A percentile compares a stretch with the other conserved stretches of the same genome.
These are phyloP conservation scores for Lipomyces sp. DNA, from an alignment of 805 yeast species.

Conservation along the genomic window DNA sequence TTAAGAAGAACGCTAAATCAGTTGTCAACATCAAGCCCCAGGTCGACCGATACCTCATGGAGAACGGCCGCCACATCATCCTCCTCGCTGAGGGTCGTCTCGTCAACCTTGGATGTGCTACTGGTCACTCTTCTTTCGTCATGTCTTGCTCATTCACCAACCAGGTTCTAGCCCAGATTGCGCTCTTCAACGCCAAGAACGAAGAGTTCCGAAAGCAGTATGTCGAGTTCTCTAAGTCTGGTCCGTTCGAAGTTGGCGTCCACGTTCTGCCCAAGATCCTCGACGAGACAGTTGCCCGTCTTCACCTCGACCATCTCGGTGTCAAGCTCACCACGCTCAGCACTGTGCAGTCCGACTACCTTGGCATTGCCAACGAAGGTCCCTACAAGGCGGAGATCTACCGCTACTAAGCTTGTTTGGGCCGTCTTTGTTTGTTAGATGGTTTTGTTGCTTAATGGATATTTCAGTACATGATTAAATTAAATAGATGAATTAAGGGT, in stretches of 20 bases:
- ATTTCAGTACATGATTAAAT: neutral
- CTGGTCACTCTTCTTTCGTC: constrained; percentile 98
- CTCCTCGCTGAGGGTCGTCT: constrained; percentile 98
- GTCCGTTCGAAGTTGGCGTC: constrained; percentile 89
- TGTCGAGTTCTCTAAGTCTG: constrained; percentile 91
- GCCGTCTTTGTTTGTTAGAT: neutral
- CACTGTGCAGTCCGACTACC: constrained; percentile 86
- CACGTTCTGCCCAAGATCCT: constrained; percentile 96
- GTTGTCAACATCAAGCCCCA: constrained; percentile 98
- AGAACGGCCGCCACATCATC: constrained; percentile 89
- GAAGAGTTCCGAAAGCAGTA: constrained; percentile 73
- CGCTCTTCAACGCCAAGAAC: constrained; percentile 89
- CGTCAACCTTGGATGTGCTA: constrained; percentile 99
- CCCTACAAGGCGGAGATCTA: constrained; percentile 98
- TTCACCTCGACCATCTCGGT: constrained; percentile 93
- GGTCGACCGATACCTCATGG: constrained; percentile 94
- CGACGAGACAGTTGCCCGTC: constrained; percentile 98
- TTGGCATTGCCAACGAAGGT: constrained; percentile 89
- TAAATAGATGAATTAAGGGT: neutral
- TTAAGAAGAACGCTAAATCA: constrained; percentile 89
- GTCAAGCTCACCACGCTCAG: constrained; percentile 81
- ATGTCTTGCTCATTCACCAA: constrained; percentile 99
- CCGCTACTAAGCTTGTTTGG: constrained; percentile 71
- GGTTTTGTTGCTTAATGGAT: neutral
- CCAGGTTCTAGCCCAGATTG: constrained; percentile 99